These are phyloP conservation scores for Kondoa malvinella DNA, from an alignment of 768 basidiomycete genomes.

Conservation along the genomic window DNA sequence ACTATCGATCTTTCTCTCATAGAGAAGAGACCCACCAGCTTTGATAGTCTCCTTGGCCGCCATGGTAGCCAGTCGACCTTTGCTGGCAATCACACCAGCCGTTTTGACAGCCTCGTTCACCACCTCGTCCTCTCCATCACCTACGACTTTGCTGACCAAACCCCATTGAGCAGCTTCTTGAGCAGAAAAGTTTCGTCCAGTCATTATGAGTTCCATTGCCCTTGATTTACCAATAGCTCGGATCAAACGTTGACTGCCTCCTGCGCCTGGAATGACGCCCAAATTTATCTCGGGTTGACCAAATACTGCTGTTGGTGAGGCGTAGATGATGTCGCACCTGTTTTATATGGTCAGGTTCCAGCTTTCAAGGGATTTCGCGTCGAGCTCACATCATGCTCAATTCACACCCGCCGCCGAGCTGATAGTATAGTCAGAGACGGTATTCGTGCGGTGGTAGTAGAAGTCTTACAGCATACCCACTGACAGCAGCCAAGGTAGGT, in stretches of 20 bases:
- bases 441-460: background rate
- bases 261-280: constrained; percentile 85
- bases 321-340: constrained; percentile 71
- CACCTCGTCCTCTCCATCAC: constrained; percentile 57
- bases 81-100: constrained; percentile 59
- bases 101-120: constrained; percentile 71
- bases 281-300: constrained; percentile 94
- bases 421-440: background rate
- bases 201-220: constrained; percentile 84
- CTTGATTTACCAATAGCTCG: constrained; percentile 75
- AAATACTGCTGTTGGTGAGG: constrained; percentile 73
- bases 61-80: constrained; percentile 63
- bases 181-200: constrained; percentile 64
- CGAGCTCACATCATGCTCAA: constrained; percentile 60
- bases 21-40: constrained; percentile 40
- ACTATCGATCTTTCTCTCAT: constrained; percentile 15
- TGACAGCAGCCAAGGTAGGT: constrained; percentile 89
- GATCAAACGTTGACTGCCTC: constrained; percentile 80
- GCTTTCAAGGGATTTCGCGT: background rate
- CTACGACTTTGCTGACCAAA: constrained; percentile 63
- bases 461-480: constrained; percentile 60
- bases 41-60: constrained; percentile 89
- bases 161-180: constrained; percentile 75
- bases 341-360: background rate
- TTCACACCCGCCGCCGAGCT: constrained; percentile 96